phyloP scores from a whole-genome alignment of 345 rosid genomes.

The Gossypium rotundifolium region DNA sequence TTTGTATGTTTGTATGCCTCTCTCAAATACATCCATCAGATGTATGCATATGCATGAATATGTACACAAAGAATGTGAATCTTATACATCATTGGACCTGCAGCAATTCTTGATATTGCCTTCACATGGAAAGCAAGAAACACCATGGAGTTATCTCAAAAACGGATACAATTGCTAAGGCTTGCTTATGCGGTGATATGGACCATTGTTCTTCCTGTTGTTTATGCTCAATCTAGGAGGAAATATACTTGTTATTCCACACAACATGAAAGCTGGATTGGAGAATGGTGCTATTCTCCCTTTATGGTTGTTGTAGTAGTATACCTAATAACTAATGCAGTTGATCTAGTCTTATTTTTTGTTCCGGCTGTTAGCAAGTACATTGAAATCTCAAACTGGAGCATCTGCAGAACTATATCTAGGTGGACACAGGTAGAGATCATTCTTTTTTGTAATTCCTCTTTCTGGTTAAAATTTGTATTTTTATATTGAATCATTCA shows the following conservation, averaged over 20 bases:
- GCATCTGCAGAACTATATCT: conserved; percentile 46
- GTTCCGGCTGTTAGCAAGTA: conserved; percentile 77
- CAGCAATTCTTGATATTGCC: conserved; percentile 77
- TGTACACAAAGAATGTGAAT: not conserved
- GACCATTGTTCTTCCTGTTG: conserved; percentile 76
- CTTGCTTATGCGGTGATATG: conserved; percentile 66
- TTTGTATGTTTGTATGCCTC: not conserved
- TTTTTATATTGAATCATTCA: not conserved
- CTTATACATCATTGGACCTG: conserved; percentile 21
- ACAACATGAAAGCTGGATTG: conserved; percentile 62
- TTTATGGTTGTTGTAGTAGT: conserved; percentile 77
- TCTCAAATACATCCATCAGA: not conserved
- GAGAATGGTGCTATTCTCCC: conserved; percentile 73
- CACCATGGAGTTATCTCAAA: conserved; percentile 53
- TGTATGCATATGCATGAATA: conserved; percentile 3
- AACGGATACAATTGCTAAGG: conserved; percentile 59
- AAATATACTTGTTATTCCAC: conserved; percentile 76
- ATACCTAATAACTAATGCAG: conserved; percentile 59
- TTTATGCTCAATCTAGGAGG: conserved; percentile 64
- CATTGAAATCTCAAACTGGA: conserved; percentile 69
- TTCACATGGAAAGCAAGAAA: conserved; percentile 81
- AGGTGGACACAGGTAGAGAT: conserved; percentile 83
- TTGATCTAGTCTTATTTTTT: conserved; percentile 76
- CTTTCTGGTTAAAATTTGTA: not conserved
- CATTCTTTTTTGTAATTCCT: not conserved